Base-by-base conservation (phyloP, 768 basidiomycete genomes). In the Lentinula sp. region DNA sequence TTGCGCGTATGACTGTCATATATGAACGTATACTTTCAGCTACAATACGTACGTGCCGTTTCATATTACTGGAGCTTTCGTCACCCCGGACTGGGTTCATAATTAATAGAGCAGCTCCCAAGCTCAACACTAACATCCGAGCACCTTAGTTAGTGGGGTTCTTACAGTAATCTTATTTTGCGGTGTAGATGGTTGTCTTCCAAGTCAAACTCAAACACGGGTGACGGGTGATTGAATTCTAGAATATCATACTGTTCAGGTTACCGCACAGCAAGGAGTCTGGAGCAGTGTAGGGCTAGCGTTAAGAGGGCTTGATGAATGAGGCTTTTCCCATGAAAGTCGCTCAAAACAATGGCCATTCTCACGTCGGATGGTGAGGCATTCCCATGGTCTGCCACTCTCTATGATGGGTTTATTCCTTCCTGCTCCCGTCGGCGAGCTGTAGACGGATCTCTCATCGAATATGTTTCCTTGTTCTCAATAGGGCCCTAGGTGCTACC, bases 351-450 rank as follows among this genome's bases (percentile, higher is more conserved):
- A 57, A 57, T 48, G 56, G 56, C 57, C 18, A 48, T 59, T 59
- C 57, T 59, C 57, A 59, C 57, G 57, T 59, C 57, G 41, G 35
- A 59, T 36, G 20, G 20, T 43, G 28, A 48, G 48, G 20, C 35
- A 15, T 59, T 59, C 57, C 57, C 57, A 59, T 59, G 57, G 33
- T 16, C 57, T 59, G 57, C 57, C 57, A 59, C 16, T 35, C 32
- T 39, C 33, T 23, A 35, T 51, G 50, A n/a, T 37, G 15, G 41
- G n/a, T 36, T 59, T 35, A 41, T 41, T 43, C 55, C 55, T 49
- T 49, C 45, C 46, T 23, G 20, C 45, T 43, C 41, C 56, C 56
- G 28, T 57, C 54, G 42, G 56, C 45, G 56, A 57, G 42, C 33
- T 57, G 43, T 57, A 18, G 54, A 37, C 54, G 54, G 37, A 56